Conservation (phyloP, 2,329 filamentous ascomycete species). For the Cladosporium sphaerospermum region DNA sequence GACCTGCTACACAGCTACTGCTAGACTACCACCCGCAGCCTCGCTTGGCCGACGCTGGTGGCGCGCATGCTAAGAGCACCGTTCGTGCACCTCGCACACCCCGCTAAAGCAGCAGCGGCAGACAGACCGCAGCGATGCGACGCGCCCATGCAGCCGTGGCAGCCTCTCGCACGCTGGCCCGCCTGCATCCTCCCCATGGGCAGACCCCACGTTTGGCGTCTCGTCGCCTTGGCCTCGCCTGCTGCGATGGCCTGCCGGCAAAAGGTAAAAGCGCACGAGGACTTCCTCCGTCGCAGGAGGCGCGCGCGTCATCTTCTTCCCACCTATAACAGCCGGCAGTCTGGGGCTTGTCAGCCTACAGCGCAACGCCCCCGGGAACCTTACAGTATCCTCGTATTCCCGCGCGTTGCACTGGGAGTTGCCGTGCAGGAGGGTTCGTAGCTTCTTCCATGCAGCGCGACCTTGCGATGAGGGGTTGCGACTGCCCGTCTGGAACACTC, state of each 20-base stretch:
- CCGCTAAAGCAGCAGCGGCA: too few relatives aligned
- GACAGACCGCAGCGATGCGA: not conserved
- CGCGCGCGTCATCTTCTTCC: not conserved
- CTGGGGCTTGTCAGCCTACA: not conserved
- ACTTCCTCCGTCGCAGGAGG: not conserved
- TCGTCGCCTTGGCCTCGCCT: not conserved
- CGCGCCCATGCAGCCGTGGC: not conserved
- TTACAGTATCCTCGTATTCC: too few relatives aligned
- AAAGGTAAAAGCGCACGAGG: not conserved
- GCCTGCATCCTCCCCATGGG: too few relatives aligned
- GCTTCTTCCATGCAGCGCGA: slow-evolving; percentile 11
- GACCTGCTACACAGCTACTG: too few relatives aligned
- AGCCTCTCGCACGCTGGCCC: not conserved
- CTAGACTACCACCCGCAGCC: not conserved
- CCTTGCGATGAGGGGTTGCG: slow-evolving; percentile 4
- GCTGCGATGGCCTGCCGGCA: too few relatives aligned
- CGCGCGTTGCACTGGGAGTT: too few relatives aligned
- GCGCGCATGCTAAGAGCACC: slow-evolving; percentile 1
- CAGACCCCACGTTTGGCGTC: slow-evolving; percentile 7
- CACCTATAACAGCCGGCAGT: not conserved
- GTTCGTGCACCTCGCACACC: not conserved
- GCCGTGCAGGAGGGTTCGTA: slow-evolving; percentile 2
- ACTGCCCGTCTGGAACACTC: not conserved
- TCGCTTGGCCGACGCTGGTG: slow-evolving; percentile 8
- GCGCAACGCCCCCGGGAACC: too few relatives aligned